Conservation (phyloP, 2,329 filamentous ascomycete genomes). For the Penicillium sp. region DNA sequence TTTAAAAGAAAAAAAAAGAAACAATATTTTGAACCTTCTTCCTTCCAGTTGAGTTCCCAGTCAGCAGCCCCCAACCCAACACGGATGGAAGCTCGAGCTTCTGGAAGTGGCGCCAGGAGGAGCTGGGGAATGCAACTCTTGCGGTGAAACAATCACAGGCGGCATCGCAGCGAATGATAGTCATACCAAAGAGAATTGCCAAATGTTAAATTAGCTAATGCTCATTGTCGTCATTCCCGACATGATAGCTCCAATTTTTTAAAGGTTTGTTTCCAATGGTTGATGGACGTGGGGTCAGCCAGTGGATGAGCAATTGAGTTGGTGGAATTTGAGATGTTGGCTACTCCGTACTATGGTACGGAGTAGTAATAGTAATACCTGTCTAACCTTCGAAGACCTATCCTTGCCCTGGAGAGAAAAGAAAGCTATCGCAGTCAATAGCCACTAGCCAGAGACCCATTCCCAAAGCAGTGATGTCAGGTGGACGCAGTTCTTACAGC, state of each 20-base stretch:
- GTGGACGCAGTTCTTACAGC: slow-evolving; percentile 1
- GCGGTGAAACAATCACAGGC: slow-evolving; percentile 5
- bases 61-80: neutral
- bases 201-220: neutral
- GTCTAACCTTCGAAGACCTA: too few relatives aligned
- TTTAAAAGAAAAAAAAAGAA: neutral
- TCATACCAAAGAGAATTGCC: neutral
- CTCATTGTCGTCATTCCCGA: neutral
- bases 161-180: neutral
- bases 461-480: slow-evolving; percentile 8
- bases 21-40: neutral
- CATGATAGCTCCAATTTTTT: neutral
- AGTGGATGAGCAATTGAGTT: slow-evolving; percentile 6
- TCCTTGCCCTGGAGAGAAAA: too few relatives aligned
- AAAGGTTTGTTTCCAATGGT: neutral
- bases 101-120: slow-evolving; percentile 4
- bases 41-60: neutral
- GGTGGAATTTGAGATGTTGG: neutral
- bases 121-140: slow-evolving; percentile 13
- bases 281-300: neutral
- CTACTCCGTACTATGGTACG: too few relatives aligned
- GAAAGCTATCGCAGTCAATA: too few relatives aligned
- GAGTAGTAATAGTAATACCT: too few relatives aligned
- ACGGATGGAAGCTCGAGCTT: slow-evolving; percentile 2
- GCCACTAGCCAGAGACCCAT: neutral